Evolutionary conservation across 768 basidiomycete species (phyloP).

Genomic region (Tricholoma terreum): DNA sequence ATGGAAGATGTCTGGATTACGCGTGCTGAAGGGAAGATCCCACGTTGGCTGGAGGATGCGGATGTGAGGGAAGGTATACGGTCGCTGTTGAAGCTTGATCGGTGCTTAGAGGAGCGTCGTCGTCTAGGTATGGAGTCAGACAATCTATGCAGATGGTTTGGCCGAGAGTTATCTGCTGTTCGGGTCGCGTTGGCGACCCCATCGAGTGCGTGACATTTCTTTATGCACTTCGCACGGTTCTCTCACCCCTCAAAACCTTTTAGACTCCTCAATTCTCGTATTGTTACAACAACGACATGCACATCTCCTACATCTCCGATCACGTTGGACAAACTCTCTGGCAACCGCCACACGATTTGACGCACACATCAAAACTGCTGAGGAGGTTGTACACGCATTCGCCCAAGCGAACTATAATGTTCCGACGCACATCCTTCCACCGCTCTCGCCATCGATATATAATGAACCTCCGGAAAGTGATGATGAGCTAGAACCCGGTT

Average conservation of each 20-base stretch:
- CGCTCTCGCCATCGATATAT: no score
- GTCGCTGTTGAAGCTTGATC: constrained; percentile 11
- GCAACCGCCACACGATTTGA: constrained; percentile 7
- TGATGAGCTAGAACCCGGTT: no score
- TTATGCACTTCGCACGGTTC: no score
- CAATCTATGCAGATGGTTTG: constrained; percentile 35
- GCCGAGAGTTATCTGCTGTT: constrained; percentile 23
- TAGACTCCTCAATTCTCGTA: constrained; percentile 3
- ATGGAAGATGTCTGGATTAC: constrained; percentile 39
- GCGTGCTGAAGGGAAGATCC: constrained; percentile 7
- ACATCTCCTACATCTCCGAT: constrained; percentile 13
- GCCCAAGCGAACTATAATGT: no score
- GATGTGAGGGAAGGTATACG: constrained; percentile 13
- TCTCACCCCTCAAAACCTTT: no score
- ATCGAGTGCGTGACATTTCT: constrained; percentile 20
- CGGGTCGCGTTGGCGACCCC: constrained; percentile 18
- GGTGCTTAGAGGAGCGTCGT: constrained; percentile 14
- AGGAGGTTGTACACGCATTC: neutral
- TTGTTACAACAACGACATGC: constrained; percentile 10
- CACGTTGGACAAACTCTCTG: constrained; percentile 17
- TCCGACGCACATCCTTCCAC: no score
- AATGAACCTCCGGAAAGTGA: no score
- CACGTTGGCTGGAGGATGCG: constrained; percentile 32
- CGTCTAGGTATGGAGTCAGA: constrained; percentile 19
- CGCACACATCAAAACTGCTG: neutral